These are phyloP conservation scores for Pulveroboletus sp. DNA, from an alignment of 1,284 basidiomycete genomes.

Conservation along the genomic window DNA sequence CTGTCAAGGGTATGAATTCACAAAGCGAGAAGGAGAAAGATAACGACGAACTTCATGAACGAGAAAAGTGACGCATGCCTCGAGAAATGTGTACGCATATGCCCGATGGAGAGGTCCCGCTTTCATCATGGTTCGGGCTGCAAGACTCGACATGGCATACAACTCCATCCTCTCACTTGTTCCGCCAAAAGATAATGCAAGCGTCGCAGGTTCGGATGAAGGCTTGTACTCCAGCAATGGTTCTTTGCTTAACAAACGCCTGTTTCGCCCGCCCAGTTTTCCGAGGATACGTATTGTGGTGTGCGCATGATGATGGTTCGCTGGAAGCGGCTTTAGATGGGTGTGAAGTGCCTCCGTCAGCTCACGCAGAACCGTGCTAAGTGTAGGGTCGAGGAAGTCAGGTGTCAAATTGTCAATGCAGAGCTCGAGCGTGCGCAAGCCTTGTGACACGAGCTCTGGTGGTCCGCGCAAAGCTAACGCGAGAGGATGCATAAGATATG, in stretches of 20 bases:
- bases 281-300: conserved; percentile 96
- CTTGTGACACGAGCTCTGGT: conserved; percentile 92
- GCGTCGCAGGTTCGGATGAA: conserved; percentile 64
- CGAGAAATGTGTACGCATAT: conserved; percentile 79
- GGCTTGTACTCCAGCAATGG: conserved; percentile 72
- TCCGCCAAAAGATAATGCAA: conserved; percentile 75
- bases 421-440: conserved; percentile 94
- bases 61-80: conserved; percentile 69
- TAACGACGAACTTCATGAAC: conserved; percentile 63
- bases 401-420: conserved; percentile 99
- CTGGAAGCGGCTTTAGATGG: conserved; percentile 88
- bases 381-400: conserved; percentile 96
- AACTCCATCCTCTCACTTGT: conserved; percentile 69
- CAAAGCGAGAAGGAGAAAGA: not conserved
- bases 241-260: conserved; percentile 83
- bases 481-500: conserved; percentile 95
- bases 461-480: conserved; percentile 88
- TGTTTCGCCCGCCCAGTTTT: conserved; percentile 94
- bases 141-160: conserved; percentile 69
- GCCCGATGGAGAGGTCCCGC: conserved; percentile 48
- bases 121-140: conserved; percentile 63
- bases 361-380: conserved; percentile 89
- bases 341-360: conserved; percentile 93
- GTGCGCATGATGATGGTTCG: conserved; percentile 89
- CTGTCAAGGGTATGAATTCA: conserved; percentile 36